Percentiles rank a stretch among this genome's conserved stretches.
Evolutionary conservation across 116 monocot genomes (phyloP).

Genomic region (Cymodocea nodosa): DNA sequence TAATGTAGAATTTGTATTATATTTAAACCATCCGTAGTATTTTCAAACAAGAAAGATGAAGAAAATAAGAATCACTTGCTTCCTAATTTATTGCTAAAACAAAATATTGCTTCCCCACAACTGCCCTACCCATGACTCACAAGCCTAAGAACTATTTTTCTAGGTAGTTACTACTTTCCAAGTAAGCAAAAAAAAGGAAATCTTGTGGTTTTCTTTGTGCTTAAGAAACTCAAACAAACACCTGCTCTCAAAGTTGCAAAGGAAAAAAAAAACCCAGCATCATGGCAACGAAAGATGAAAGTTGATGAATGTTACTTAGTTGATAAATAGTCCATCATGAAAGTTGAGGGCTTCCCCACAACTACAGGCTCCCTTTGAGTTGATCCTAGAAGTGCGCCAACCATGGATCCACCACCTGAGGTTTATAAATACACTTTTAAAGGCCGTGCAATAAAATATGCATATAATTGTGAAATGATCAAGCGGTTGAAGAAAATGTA

Average conservation of each 20-base stretch:
- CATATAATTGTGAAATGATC: no score
- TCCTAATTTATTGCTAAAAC: no score
- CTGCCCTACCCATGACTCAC: no score
- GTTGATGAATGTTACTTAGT: constrained; percentile 33
- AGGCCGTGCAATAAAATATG: not conserved
- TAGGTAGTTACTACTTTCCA: no score
- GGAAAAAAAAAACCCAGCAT: not conserved
- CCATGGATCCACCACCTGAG: constrained; percentile 96
- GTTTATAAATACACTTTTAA: not conserved
- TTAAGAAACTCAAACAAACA: no score
- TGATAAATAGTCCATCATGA: constrained; percentile 96
- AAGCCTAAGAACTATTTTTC: no score
- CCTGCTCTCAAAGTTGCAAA: not conserved
- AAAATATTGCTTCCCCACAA: no score
- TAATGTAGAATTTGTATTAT: not conserved
- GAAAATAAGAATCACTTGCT: not conserved
- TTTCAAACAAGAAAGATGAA: not conserved
- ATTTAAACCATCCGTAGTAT: not conserved
- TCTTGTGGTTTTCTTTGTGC: no score
- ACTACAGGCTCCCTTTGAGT: constrained; percentile 76
- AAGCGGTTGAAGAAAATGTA: no score
- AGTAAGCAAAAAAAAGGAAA: no score
- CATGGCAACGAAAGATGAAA: not conserved
- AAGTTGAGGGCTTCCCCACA: constrained; percentile 92
- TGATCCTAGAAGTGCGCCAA: constrained; percentile 80